Base-by-base conservation (phyloP, 2,329 filamentous ascomycete genomes). In the Calonectria henricotiae region DNA sequence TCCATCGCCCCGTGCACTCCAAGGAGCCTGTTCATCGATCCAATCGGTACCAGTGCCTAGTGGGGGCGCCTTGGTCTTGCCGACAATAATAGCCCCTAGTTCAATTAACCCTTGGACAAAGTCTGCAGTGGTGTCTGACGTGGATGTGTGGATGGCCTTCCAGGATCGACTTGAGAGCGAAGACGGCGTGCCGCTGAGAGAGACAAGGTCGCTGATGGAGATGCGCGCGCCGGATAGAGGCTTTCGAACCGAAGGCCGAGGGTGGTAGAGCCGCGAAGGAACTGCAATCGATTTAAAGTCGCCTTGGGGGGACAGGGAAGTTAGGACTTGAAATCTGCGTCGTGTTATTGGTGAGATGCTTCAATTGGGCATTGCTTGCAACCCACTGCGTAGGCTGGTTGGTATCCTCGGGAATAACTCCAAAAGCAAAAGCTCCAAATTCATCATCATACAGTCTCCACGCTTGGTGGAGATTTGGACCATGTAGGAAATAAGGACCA, bases 151-250 rank as follows among this genome's bases (percentile, higher is more conserved):
- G 3, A 92, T 79, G 39, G 86, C 81, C 25, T 85, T 86, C 84
- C 87, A 92, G 1, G 89, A 87, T 37, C 88, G 82, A 65, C 89
- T 91, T 0, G 90, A 91, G 37, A 87, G 83, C 1, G 85, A 85
- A 0, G 88, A 91, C 13, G 84, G 84, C 0, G 91, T 79, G 1
- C 91, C 91, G n/a, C 77, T 71, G 0, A 85, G 67, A 3, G 80
- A 75, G 39, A 80, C 71, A 4, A 76, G 71, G 41, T 85, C 83
- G 20, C 79, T 77, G 12, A 85, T 69, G 25, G 81, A 75, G 4
- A 84, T 66, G 4, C 84, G 82, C 17, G 79, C 67, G 17, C 84
- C 84, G 15, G 78, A 82, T 8, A 85, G 74, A 0, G 82, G 83
- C 37, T 80, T 81, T 12, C 73, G 69, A 7, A 71, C 55, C 8